phyloP scores from a whole-genome alignment of 306 rosid species.

The Cucurbita moschata region DNA sequence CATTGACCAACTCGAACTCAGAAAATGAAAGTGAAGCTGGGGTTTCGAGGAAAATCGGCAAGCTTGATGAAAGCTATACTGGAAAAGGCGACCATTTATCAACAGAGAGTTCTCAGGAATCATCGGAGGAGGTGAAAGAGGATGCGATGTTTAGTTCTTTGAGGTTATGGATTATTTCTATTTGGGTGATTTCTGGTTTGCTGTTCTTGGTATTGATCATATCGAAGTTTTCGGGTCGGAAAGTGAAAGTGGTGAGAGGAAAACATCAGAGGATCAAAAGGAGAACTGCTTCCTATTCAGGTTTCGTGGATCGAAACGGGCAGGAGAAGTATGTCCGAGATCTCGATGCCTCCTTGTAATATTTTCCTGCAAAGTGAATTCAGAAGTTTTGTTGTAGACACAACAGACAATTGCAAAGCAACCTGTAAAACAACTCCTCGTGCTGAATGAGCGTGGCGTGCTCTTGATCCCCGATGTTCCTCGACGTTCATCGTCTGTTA shows the following conservation, averaged over 20 bases:
- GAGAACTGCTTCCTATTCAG: constrained; percentile 40
- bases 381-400: neutral
- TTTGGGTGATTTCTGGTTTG: constrained; percentile 73
- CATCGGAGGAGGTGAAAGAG: constrained; percentile 13
- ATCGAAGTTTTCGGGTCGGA: constrained; percentile 41
- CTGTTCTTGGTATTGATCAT: constrained; percentile 45
- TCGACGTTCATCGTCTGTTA: neutral
- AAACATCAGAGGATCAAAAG: constrained; percentile 54
- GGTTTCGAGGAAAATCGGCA: constrained; percentile 39
- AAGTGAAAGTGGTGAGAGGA: constrained; percentile 36
- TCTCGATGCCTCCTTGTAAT: constrained; percentile 14
- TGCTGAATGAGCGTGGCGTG: neutral
- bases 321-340: constrained; percentile 40
- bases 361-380: neutral
- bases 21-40: constrained; percentile 15
- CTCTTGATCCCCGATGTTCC: neutral
- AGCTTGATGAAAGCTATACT: constrained; percentile 17
- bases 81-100: constrained; percentile 12
- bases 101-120: constrained; percentile 19
- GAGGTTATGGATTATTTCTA: constrained; percentile 57
- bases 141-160: constrained; percentile 53
- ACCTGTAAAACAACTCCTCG: neutral
- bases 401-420: neutral
- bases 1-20: constrained; percentile 20
- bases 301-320: constrained; percentile 40